Percentiles rank a stretch among this genome's conserved stretches.
Evolutionary conservation across 345 rosid species (phyloP).

Genomic region (Lenwebbia sp.): DNA sequence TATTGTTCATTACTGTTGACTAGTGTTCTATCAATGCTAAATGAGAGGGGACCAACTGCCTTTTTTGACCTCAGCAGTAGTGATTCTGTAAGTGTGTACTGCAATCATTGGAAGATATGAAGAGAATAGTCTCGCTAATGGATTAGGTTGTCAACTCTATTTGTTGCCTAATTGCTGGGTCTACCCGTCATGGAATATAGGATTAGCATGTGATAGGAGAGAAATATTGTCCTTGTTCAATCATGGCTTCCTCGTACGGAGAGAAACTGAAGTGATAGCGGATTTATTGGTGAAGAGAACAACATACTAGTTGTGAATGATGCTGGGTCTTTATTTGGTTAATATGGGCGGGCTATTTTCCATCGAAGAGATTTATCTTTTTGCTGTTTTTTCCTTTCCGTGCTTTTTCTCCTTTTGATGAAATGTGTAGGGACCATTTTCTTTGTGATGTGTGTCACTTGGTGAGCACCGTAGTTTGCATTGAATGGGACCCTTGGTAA

Average conservation of each 20-base stretch:
- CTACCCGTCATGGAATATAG: not conserved
- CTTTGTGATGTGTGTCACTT: not conserved
- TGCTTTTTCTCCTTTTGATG: not conserved
- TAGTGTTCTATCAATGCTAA: conserved; percentile 78
- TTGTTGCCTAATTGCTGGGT: not conserved
- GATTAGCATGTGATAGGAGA: not conserved
- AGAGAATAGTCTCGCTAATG: not conserved
- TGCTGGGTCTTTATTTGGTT: not conserved
- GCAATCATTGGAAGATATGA: not conserved
- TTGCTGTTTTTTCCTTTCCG: not conserved
- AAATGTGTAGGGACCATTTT: not conserved
- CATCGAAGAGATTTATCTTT: not conserved
- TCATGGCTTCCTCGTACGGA: not conserved
- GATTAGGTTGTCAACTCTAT: not conserved
- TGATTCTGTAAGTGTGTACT: conserved; percentile 67
- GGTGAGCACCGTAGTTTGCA: not conserved
- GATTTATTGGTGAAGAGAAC: not conserved
- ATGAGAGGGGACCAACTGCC: conserved; percentile 94
- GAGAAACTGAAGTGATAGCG: not conserved
- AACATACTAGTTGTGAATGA: not conserved
- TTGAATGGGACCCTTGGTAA: not conserved
- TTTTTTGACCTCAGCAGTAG: conserved; percentile 83
- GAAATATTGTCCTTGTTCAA: not conserved
- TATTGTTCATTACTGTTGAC: conserved; percentile 78
- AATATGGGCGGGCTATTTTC: not conserved